Conservation (phyloP, 352 stramenopile genomes). For the Globisporangium middletonii region DNA sequence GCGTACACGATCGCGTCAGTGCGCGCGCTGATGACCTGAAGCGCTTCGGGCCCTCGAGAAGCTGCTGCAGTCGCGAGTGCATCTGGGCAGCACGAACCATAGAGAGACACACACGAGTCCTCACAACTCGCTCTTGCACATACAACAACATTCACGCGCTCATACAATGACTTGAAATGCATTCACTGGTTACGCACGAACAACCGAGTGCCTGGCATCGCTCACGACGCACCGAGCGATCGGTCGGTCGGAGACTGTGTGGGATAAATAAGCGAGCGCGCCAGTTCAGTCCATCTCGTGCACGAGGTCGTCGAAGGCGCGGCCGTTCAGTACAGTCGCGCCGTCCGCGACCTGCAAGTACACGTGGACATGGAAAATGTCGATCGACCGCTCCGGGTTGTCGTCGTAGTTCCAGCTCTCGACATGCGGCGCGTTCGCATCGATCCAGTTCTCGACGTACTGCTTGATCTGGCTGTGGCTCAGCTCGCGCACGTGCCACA, state of each 20-base stretch:
- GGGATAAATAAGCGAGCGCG: no score
- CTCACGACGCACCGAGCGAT: no score
- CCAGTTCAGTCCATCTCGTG: conserved; percentile 61
- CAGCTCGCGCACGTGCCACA: conserved; percentile 79
- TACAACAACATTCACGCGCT: no score
- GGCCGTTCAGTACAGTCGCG: conserved; percentile 48
- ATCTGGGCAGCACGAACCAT: no score
- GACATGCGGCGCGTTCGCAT: conserved; percentile 75
- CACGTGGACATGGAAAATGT: conserved; percentile 89
- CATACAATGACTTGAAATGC: no score
- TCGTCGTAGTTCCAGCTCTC: conserved; percentile 85
- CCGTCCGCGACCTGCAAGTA: conserved; percentile 71
- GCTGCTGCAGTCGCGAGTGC: no score
- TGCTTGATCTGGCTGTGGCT: conserved; percentile 80
- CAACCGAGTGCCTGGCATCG: no score
- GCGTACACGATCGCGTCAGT: conserved; percentile 53
- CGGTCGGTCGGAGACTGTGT: no score
- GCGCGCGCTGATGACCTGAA: conserved; percentile 42
- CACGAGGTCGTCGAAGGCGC: conserved; percentile 59
- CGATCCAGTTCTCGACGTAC: conserved; percentile 87
- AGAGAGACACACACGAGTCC: no score
- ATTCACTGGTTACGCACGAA: no score
- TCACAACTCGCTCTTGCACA: no score
- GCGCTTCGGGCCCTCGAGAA: no score
- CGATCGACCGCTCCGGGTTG: conserved; percentile 84